Base-by-base conservation (phyloP, 345 rosid genomes). In the Trapa incisa region DNA sequence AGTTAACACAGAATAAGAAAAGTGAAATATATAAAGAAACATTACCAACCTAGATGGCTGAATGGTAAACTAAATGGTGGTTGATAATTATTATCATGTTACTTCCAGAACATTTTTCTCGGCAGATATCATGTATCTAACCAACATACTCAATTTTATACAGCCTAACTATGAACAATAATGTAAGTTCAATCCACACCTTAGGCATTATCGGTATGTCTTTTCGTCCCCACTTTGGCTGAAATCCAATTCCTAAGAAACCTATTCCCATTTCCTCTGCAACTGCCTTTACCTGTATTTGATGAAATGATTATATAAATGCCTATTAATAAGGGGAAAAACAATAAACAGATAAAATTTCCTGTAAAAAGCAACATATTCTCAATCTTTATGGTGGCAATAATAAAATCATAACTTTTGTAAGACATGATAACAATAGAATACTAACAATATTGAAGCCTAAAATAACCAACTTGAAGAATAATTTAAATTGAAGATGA, bases 261-360 rank as follows among this genome's bases (percentile, higher is more conserved):
- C 99, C 99, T 71, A 87, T 95, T 71, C 97, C 99, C 96, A 95
- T 87, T 79, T 95, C 99, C 72, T 91, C 97, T 43, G 99, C 87
- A 62, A 95, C 97, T 67, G 99, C 97, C 84, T 95, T 95, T 50
- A 95, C 99, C 99, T 95, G 74, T 57, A 50, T 60, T 29, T 63
- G 64, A 11, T 17, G 41, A 43, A 33, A 6, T 50, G 56, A 50
- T 29, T 50, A 15, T 2, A 22, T 32, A 54, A 54, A 22, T 54
- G n/a, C 35, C 60, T 54, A 54, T 22, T 22, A 6, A n/a, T 54
- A 54, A 54, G 60, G 22, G 22, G 8, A 54, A 16, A 1, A 2
- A 35, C 60, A 15, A 6, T 54, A 54, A n/a, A 53, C 3, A 1
- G n/a, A 54, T 2, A 16, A 54, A n/a, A 54, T 54, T n/a, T n/a